Conservation (phyloP, 1,284 basidiomycete genomes). For the Exobasidium cylindrosporum region DNA sequence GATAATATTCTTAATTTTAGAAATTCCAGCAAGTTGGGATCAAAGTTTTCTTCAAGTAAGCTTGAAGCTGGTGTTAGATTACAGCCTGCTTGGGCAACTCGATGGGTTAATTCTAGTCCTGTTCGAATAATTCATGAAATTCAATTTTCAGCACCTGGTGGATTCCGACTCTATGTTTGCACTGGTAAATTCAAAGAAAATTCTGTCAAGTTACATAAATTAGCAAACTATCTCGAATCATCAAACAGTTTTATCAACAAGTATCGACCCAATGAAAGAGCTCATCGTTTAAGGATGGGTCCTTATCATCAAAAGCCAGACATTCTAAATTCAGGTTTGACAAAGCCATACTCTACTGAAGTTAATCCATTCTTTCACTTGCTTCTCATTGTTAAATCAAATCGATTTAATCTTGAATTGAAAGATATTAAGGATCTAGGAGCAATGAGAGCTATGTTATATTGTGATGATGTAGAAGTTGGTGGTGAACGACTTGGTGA, state of each 20-base stretch:
- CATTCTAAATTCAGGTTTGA: constrained; percentile 41
- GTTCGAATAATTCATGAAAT: constrained; percentile 69
- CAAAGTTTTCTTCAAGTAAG: constrained; percentile 20
- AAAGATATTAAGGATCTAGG: constrained; percentile 42
- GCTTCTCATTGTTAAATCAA: constrained; percentile 45
- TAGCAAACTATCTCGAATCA: constrained; percentile 31
- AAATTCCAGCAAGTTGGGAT: constrained; percentile 34
- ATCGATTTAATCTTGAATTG: constrained; percentile 49
- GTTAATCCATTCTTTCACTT: constrained; percentile 54
- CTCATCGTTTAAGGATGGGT: constrained; percentile 19
- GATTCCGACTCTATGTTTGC: constrained; percentile 73
- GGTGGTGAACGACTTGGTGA: constrained; percentile 56
- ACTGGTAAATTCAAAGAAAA: constrained; percentile 60
- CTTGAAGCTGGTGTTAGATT: constrained; percentile 39
- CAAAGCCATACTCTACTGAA: constrained; percentile 36
- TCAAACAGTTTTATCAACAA: constrained; percentile 41
- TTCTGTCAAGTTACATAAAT: constrained; percentile 24
- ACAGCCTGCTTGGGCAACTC: constrained; percentile 60
- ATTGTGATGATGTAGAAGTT: constrained; percentile 60
- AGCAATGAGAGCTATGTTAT: constrained; percentile 58
- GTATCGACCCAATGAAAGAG: constrained; percentile 31
- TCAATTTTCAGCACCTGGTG: constrained; percentile 63
- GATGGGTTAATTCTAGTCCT: constrained; percentile 66
- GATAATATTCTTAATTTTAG: constrained; percentile 47
- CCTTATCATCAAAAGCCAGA: constrained; percentile 22